Evolutionary conservation across 225 moss, liverwort and hornwort genomes (phyloP).

Genomic region (Polytrichum formosum): DNA sequence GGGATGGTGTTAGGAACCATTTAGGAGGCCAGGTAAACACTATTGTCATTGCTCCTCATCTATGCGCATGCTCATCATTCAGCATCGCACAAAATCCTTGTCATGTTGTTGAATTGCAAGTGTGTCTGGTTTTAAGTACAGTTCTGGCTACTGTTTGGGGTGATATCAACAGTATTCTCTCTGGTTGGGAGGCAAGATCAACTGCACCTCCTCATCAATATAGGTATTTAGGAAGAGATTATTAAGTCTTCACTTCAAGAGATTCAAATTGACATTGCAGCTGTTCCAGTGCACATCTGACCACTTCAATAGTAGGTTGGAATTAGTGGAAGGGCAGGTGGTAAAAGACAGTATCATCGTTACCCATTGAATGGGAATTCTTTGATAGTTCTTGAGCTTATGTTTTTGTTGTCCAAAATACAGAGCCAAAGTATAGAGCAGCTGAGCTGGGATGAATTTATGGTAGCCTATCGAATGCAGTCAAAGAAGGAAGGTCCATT

Average conservation of each 20-base stretch:
- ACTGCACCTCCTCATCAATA: constrained; percentile 2
- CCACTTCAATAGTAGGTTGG: no score
- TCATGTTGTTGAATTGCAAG: not conserved
- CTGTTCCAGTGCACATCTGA: not conserved
- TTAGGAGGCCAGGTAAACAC: constrained; percentile 37
- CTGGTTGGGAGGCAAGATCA: not conserved
- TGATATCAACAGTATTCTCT: not conserved
- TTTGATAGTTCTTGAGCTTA: no score
- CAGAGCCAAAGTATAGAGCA: constrained; percentile 46
- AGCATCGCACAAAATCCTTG: not conserved
- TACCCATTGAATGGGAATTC: no score
- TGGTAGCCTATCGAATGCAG: constrained; percentile 47
- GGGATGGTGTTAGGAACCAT: constrained; percentile 37
- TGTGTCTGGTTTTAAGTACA: not conserved
- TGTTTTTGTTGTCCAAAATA: not conserved
- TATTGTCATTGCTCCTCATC: not conserved
- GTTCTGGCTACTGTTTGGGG: no score
- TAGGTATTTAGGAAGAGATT: not conserved
- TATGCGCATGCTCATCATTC: not conserved
- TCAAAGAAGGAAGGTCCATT: constrained; percentile 40
- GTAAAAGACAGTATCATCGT: no score
- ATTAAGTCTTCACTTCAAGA: not conserved
- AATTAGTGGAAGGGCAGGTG: no score
- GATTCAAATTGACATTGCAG: not conserved
- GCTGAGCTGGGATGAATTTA: constrained; percentile 56